Base-by-base conservation (phyloP, 169 alveolate genomes). In the Plasmodium vinckei region DNA sequence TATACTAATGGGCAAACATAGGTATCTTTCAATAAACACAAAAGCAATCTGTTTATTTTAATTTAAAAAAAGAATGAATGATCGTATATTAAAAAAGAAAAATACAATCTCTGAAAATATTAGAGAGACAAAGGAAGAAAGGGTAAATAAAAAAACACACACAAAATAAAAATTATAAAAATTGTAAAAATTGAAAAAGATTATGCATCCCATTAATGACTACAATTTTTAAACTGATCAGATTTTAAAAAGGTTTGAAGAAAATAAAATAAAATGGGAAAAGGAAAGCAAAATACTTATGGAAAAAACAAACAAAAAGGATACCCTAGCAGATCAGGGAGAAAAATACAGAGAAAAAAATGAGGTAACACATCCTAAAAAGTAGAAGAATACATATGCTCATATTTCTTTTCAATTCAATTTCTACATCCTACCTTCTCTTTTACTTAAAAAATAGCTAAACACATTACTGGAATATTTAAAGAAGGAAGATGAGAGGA, bases 301-400 rank as follows among this genome's bases (percentile, higher is more conserved):
- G 25, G 77, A 77, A n/a, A 65, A 69, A 56, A 77, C 88, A 4
- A 77, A 63, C 6, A 77, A 77, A 44, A 19, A 68, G 17, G 88
- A 77, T 49, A 77, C 88, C 13, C 54, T 77, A 23, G 88, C 70
- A 21, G 88, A 77, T n/a, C 88, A 77, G 15, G 88, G 77, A n/a
- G 88, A 77, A 17, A 77, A 77, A 44, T 77, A 77, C 27, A 49
- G 88, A 47, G 69, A 63, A 23, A 17, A 68, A 15, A 77, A 77
- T 67, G 88, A 77, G 33, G 88, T 77, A 77, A 64, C 12, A 15
- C 4, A 6, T 4, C 25, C n/a, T 9, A 6, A 53, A 9, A 12
- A n/a, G 15, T 44, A 3, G 3, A 5, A 61, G 10, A 9, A 6
- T 12, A 46, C 25, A 70, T 0, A 70, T 19, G 5, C n/a, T 27